Conservation (phyloP, 2,329 filamentous ascomycete genomes). For the Alternaria panax region DNA sequence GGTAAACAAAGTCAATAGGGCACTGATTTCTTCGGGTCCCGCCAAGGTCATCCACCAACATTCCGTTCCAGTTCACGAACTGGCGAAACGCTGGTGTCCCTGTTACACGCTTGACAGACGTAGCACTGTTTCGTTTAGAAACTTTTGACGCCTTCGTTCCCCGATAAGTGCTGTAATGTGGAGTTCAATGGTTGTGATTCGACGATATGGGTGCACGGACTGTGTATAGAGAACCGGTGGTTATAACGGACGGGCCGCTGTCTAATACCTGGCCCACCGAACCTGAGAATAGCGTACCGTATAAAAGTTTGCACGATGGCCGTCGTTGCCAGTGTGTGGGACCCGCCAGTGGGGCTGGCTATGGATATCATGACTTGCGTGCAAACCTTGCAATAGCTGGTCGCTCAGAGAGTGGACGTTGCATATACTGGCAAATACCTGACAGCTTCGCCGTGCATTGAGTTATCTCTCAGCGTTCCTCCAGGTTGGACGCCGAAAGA, state of each 20-base stretch:
- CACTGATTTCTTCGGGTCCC: neutral
- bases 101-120: neutral
- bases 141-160: neutral
- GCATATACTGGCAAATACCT: neutral
- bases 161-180: neutral
- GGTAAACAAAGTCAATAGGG: neutral
- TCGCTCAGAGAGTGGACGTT: neutral
- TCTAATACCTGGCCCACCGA: neutral
- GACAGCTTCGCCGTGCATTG: neutral
- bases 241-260: constrained; percentile 3
- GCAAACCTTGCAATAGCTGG: neutral
- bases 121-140: constrained; percentile 3
- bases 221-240: constrained; percentile 1
- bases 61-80: neutral
- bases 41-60: neutral
- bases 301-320: neutral
- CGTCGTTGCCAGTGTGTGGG: neutral
- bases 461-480: neutral
- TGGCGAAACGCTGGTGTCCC: constrained; percentile 1
- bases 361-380: neutral
- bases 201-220: neutral
- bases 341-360: neutral
- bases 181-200: constrained; percentile 1
- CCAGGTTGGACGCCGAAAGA: neutral
- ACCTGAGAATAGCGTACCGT: neutral